A percentile compares a stretch with the other conserved stretches of the same genome.
phyloP scores from a whole-genome alignment of 2,329 filamentous ascomycete genomes.

The Calonectria pseudoreteaudii region DNA sequence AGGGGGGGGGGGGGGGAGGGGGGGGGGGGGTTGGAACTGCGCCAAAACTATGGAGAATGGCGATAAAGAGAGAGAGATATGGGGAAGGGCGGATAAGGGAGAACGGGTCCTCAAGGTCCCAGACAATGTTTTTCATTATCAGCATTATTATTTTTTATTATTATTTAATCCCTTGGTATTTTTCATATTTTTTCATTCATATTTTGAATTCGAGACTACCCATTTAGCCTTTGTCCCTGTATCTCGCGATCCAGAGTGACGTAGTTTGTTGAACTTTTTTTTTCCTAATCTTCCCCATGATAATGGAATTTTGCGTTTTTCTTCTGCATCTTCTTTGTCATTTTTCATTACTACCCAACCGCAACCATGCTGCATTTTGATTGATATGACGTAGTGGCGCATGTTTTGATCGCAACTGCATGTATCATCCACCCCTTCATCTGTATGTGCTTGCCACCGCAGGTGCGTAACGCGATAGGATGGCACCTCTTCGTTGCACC shows the following conservation, averaged over 20 bases:
- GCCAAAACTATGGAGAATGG: not conserved
- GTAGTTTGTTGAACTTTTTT: conserved; percentile 1
- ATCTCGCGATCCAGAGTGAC: conserved; percentile 8
- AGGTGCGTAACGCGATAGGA: not conserved
- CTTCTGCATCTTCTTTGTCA: not conserved
- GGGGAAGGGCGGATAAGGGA: not conserved
- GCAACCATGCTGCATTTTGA: not conserved
- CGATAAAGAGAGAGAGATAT: not conserved
- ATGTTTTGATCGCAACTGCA: not conserved
- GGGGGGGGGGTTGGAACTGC: no score
- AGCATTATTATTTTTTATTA: not conserved
- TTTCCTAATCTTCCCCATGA: not conserved
- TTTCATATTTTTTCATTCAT: not conserved
- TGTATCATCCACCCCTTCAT: not conserved
- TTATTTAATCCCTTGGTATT: not conserved
- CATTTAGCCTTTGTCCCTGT: conserved; percentile 3
- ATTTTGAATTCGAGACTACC: not conserved
- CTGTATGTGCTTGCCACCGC: not conserved
- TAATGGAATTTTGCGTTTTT: not conserved
- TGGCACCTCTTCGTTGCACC: not conserved
- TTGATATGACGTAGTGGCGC: conserved; percentile 6
- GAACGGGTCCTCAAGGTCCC: conserved; percentile 1
- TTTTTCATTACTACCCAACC: not conserved
- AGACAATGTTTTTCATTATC: not conserved
- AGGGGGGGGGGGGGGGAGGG: not conserved